Base-by-base conservation (phyloP, 2,329 filamentous ascomycete genomes). In the Phyllosticta capitalensis region DNA sequence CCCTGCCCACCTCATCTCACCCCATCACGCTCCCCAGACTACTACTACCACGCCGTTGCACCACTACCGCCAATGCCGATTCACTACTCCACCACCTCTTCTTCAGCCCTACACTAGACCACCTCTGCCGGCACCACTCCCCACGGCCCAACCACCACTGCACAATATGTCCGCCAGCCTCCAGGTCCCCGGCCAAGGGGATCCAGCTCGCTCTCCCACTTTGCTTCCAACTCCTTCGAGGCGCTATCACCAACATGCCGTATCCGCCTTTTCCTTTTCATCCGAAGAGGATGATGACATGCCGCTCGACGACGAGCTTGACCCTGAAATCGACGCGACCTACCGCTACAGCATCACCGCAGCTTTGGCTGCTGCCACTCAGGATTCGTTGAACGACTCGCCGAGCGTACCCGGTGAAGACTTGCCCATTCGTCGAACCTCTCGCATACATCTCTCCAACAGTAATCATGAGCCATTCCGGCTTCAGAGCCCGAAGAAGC, bases 311-410 rank as follows among this genome's bases (percentile, higher is more conserved):
- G 30, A 38, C 10, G 30, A 38, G 30, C 30, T 14, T 14, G 30
- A 38, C 30, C 17, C 30, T 38, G 30, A 38, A 2, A 38, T 38
- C 10, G 30, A 38, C 20, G 19, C 19, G 10, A 20, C 19, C 19
- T 51, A 51, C 48, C 48, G 45, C 56, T 22, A 19, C 19, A 38
- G 12, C 51, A 57, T 30, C n/a, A 38, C 57, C 7, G 53, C 53
- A n/a, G 57, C 57, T 17, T 52, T 59, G 14, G 57, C 57, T 9
- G 57, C 57, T 17, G 57, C 57, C 14, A 52, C 57, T 17, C 57
- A 59, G 28, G 57, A 52, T 5, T 55, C 52, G 14, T 45, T 59
- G 21, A 52, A 59, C 9, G 54, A 52, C 26, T 48, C 57, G 24
- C 57, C 57, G 1, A 51, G 38, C 14, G 22, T 26, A 1, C 57